Evolutionary conservation across 176 grass and related monocot genomes (phyloP), one percentile per base, ranked within the genome.

Genomic region (Rhipidocladum racemiflorum): DNA sequence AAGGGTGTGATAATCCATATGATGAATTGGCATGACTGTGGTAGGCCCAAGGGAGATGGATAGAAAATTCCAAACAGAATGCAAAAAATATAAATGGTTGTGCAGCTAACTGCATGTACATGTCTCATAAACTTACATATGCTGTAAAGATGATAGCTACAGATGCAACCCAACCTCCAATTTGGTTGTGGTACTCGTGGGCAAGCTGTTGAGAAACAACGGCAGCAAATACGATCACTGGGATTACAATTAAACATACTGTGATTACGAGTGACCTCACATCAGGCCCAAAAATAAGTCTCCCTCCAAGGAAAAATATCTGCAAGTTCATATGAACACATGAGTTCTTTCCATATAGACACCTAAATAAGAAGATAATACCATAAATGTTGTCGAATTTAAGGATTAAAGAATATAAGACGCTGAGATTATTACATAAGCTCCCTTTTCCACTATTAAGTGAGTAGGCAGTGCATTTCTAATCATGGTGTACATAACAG

Each of bases 221-320:
- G 4, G 85, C 83, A 48, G 81, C 76, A 85, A 94, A 94, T 46
- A 91, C 40, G 46, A 89, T 76, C 56, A 94, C 86, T 56, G 92
- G 92, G 40, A 79, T 36, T 75, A 91, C 72, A 35, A 94, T 89
- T 70, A 94, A 82, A 79, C 86, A 86, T 75, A 94, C 51, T 66
- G 92, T 94, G 67, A 91, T 72, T 45, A 89, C 8, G 16, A 94
- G 81, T 50, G 89, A 89, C 39, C 86, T 89, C 78, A 87, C 89
- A 89, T 94, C 89, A 69, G 92, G 92, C 63, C 92, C 92, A 82
- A 94, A 94, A 74, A 91, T 89, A 82, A 94, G 86, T 79, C 92
- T 89, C 81, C 92, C 92, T 79, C 86, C 92, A 77, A 89, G 79
- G 78, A 88, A 94, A 84, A 94, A 94, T 75, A 77, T 75, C 92